Evolutionary conservation across 805 yeast genomes (phyloP).

Genomic region (Saturnispora sekii): DNA sequence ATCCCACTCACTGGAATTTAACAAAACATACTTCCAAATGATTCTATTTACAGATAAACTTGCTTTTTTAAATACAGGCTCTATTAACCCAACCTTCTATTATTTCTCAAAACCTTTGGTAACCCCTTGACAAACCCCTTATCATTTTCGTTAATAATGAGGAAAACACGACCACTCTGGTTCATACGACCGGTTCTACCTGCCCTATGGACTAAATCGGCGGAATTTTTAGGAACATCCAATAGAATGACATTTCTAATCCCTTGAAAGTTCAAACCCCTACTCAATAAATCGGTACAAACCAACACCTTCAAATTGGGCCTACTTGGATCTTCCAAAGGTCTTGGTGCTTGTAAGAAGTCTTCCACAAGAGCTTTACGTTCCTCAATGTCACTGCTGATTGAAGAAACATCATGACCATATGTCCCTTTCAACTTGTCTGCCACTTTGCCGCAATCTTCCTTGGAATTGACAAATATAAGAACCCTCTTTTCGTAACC

Average conservation of each 20-base stretch:
- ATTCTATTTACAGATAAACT: neutral
- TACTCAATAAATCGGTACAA: slow-evolving; percentile 80
- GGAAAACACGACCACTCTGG: slow-evolving; percentile 77
- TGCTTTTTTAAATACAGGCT: neutral
- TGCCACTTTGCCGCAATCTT: slow-evolving; percentile 50
- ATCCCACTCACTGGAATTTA: slow-evolving; percentile 8
- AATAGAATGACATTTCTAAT: slow-evolving; percentile 73
- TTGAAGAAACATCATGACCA: slow-evolving; percentile 51
- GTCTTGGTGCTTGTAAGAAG: slow-evolving; percentile 55
- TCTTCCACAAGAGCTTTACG: slow-evolving; percentile 46
- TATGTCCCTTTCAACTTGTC: slow-evolving; percentile 39
- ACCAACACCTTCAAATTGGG: slow-evolving; percentile 55
- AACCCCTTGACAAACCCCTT: slow-evolving; percentile 78
- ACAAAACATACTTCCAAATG: neutral
- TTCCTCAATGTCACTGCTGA: slow-evolving; percentile 60
- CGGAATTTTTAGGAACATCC: slow-evolving; percentile 78
- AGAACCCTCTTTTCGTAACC: slow-evolving; percentile 70
- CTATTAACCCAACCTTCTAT: slow-evolving; percentile 26
- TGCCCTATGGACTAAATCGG: slow-evolving; percentile 81
- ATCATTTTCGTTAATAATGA: slow-evolving; percentile 59
- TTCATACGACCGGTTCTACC: slow-evolving; percentile 95
- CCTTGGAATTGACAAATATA: slow-evolving; percentile 74
- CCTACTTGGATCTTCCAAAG: slow-evolving; percentile 27
- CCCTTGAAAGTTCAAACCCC: slow-evolving; percentile 82
- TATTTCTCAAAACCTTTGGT: slow-evolving; percentile 56